A percentile compares a stretch with the other conserved stretches of the same genome.
phyloP scores from a whole-genome alignment of 768 basidiomycete species.

The Flagelloscypha sp. region DNA sequence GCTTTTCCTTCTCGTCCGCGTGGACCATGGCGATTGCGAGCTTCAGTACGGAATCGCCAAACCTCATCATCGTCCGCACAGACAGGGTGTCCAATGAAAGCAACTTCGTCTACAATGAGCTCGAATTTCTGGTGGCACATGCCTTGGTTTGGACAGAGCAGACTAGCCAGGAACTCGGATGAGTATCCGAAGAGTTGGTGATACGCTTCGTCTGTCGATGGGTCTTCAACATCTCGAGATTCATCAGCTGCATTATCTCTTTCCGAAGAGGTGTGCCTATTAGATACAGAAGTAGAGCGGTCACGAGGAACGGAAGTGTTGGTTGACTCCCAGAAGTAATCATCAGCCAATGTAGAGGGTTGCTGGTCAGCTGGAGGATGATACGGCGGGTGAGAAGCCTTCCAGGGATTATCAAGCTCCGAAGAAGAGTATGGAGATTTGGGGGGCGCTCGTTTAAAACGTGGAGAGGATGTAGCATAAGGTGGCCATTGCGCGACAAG shows the following conservation, averaged over 20 bases:
- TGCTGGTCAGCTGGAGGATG: conserved; percentile 17
- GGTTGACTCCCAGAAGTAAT: conserved; percentile 60
- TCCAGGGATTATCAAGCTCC: conserved; percentile 68
- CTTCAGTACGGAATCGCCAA: conserved; percentile 72
- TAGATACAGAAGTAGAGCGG: conserved; percentile 45
- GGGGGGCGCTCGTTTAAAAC: conserved; percentile 67
- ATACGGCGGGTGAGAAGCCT: conserved; percentile 48
- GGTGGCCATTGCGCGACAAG: conserved; percentile 85
- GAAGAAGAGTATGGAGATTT: conserved; percentile 33
- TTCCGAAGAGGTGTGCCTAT: conserved; percentile 40
- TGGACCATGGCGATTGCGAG: conserved; percentile 39
- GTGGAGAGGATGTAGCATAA: conserved; percentile 48
- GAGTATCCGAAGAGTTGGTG: conserved; percentile 74
- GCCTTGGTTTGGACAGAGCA: conserved; percentile 69
- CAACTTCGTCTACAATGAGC: conserved; percentile 82
- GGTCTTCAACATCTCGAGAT: conserved; percentile 27
- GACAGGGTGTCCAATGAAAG: conserved; percentile 93
- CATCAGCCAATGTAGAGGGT: conserved; percentile 25
- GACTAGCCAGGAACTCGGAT: conserved; percentile 68
- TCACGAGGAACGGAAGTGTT: conserved; percentile 30
- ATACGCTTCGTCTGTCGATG: conserved; percentile 39
- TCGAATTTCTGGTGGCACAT: conserved; percentile 95
- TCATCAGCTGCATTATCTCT: conserved; percentile 39
- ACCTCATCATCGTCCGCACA: conserved; percentile 63
- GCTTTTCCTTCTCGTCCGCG: conserved; percentile 56